Evolutionary conservation across 164 flowering plant genomes (phyloP), one percentile per base, ranked within the genome.

Genomic region (Saururus chinensis): DNA sequence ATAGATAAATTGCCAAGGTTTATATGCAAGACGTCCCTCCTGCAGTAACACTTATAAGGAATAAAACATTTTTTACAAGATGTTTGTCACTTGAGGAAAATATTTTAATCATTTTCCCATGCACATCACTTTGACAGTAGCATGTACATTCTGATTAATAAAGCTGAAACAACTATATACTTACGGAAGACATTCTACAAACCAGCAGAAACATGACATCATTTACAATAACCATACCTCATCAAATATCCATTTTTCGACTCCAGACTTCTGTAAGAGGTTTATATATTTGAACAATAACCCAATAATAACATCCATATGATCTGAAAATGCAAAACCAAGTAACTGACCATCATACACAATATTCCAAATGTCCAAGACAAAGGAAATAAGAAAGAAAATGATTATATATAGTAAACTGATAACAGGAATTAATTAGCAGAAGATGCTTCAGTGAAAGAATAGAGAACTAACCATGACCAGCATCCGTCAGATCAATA

Each of bases 401-500:
- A 26, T 24, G n/a, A 19, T 17, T 13, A 37, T 14, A 19, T 57
- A 13, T 17, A 16, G 14, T 25, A 42, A 37, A 61, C 55, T 23
- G 22, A 23, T 25, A 26, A 60, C 22, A 60, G 14, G 1, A 30
- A 30, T 30, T 30, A 30, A 45, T 45, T 8, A 2, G 17, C 11
- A 13, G 4, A 45, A 45, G 17, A 45, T 45, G 14, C 17, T 2
- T 12, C 49, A 45, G 4, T 45, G 4, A 45, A 45, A 45, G 4
- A 30, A 30, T 30, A 53, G 53, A 59, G n/a, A 56, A 76, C 88
- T 72, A 57, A 93, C 98, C 98, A 60, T 93, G 95, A 55, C 98
- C 98, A 55, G 96, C 86, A 76, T 93, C 97, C 65, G 97, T 93
- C 62, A 90, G 86, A 66, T 80, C 82, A 71, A 90, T 76, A 40